phyloP scores from a whole-genome alignment of 106 monocot genomes.

The Triglochin maritima region DNA sequence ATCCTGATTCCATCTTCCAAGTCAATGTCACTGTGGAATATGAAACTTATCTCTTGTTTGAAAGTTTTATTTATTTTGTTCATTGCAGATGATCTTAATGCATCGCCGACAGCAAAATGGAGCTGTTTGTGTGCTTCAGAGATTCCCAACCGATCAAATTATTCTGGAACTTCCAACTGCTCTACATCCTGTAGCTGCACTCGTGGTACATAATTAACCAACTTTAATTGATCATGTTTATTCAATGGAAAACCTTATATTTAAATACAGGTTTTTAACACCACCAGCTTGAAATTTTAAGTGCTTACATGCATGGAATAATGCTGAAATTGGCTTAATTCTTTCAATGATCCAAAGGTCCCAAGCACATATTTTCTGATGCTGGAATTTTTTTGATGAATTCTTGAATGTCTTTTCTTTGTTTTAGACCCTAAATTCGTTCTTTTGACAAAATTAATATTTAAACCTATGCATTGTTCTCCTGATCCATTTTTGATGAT shows the following conservation, averaged over 20 bases:
- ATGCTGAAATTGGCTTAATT: background rate
- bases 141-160: slow-evolving; percentile 12
- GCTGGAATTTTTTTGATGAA: background rate
- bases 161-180: slow-evolving; percentile 32
- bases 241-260: background rate
- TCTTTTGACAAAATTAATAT: too few relatives aligned
- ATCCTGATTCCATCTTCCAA: background rate
- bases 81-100: background rate
- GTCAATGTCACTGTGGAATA: background rate
- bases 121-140: slow-evolving; percentile 39
- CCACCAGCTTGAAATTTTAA: background rate
- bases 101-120: slow-evolving; percentile 22
- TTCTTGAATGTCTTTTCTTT: too few relatives aligned
- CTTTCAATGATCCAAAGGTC: background rate
- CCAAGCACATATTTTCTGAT: background rate
- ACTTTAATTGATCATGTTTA: background rate
- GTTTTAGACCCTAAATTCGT: too few relatives aligned
- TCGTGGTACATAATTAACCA: slow-evolving; percentile 31
- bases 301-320: background rate
- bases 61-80: background rate
- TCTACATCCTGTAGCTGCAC: slow-evolving; percentile 57
- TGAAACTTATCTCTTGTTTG: too few relatives aligned
- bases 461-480: too few relatives aligned
- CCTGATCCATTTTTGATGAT: too few relatives aligned
- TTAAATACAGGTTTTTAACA: too few relatives aligned